Percentiles rank a stretch among this genome's conserved stretches.
These are phyloP conservation scores for Bombardia bombarda DNA, from an alignment of 495 filamentous ascomycete species.

Conservation along the genomic window DNA sequence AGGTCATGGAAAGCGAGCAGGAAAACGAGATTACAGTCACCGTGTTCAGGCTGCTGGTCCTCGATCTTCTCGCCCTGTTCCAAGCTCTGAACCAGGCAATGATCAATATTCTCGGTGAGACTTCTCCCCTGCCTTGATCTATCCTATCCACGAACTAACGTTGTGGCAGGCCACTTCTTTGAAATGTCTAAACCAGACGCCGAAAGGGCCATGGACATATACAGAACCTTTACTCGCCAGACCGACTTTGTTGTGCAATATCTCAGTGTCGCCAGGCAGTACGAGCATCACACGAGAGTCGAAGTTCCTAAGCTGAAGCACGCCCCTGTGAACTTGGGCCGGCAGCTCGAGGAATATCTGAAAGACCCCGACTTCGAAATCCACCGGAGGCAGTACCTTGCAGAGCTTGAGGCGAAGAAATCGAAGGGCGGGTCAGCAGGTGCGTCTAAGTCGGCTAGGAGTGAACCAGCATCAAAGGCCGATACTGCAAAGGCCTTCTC, in stretches of 20 bases:
- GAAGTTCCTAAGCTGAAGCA: slow-evolving; percentile 98
- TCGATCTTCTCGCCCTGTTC: slow-evolving; percentile 85
- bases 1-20: slow-evolving; percentile 80
- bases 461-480: slow-evolving; percentile 25
- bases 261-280: slow-evolving; percentile 76
- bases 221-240: slow-evolving; percentile 86
- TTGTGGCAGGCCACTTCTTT: slow-evolving; percentile 77
- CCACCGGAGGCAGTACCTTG: slow-evolving; percentile 84
- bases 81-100: slow-evolving; percentile 95
- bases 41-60: slow-evolving; percentile 86
- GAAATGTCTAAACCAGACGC: slow-evolving; percentile 96
- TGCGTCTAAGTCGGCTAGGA: slow-evolving; percentile 23
- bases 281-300: slow-evolving; percentile 82
- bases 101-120: slow-evolving; percentile 89
- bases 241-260: slow-evolving; percentile 91
- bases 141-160: slow-evolving; percentile 9
- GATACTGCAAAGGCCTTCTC: slow-evolving; percentile 31
- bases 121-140: background rate
- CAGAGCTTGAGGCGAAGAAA: slow-evolving; percentile 76
- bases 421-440: slow-evolving; percentile 33
- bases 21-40: slow-evolving; percentile 97
- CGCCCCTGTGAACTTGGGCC: slow-evolving; percentile 81
- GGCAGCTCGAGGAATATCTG: slow-evolving; percentile 88
- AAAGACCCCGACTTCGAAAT: slow-evolving; percentile 95
- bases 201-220: slow-evolving; percentile 84